Percentiles rank a stretch among this genome's conserved stretches.
Evolutionary conservation across 768 basidiomycete species (phyloP).

Genomic region (Leccinum variicolor): DNA sequence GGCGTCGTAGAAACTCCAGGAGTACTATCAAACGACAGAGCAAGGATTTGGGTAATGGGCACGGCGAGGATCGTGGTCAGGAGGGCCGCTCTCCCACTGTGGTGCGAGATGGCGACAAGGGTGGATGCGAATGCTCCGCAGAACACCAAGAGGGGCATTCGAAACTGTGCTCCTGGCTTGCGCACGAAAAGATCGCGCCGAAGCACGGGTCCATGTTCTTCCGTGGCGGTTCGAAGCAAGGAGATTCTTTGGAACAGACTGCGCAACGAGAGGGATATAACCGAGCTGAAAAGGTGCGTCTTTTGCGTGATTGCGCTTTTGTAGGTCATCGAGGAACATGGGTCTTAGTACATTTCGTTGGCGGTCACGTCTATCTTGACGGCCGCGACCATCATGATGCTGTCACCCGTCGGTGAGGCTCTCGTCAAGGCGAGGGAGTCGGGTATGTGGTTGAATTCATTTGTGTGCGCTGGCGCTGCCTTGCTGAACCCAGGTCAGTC

Average conservation of each 20-base stretch:
- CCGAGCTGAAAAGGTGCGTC: constrained; percentile 27
- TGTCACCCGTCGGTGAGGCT: constrained; percentile 24
- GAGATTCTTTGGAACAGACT: not conserved
- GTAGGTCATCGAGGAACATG: not conserved
- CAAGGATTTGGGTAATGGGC: not conserved
- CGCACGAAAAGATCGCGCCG: constrained; percentile 21
- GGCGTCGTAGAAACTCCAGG: constrained; percentile 11
- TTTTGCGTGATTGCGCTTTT: not conserved
- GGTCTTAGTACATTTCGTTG: constrained; percentile 22
- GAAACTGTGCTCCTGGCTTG: not conserved
- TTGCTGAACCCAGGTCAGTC: constrained; percentile 15
- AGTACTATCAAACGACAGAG: constrained; percentile 10
- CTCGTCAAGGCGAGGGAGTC: constrained; percentile 22
- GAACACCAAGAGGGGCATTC: not conserved
- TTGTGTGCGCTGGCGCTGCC: not conserved
- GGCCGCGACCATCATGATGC: constrained; percentile 8
- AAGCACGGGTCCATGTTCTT: constrained; percentile 27
- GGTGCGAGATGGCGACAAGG: not conserved
- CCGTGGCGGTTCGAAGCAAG: constrained; percentile 23
- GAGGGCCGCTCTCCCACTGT: not conserved
- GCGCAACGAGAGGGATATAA: constrained; percentile 21
- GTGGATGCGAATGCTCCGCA: not conserved
- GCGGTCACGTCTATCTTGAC: constrained; percentile 29
- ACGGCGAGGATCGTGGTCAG: not conserved
- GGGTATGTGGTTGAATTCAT: constrained; percentile 2